phyloP scores from a whole-genome alignment of 176 grass and related monocot genomes.

The Musa troglodytarum region DNA sequence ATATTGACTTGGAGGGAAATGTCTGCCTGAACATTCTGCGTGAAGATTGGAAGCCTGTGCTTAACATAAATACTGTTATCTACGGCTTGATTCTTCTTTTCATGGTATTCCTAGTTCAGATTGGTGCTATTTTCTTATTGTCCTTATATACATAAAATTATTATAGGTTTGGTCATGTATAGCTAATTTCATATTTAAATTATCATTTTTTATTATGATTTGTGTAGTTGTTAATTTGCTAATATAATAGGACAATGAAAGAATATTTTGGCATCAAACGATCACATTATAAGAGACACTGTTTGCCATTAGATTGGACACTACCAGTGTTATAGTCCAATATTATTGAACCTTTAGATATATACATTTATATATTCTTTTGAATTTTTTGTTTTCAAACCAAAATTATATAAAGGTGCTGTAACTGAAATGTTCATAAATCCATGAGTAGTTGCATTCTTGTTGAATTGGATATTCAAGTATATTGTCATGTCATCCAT shows the following conservation, averaged over 20 bases:
- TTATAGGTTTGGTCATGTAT: neutral
- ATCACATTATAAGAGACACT: neutral
- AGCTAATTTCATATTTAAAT: neutral
- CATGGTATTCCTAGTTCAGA: slow-evolving; percentile 14
- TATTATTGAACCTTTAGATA: too few relatives aligned
- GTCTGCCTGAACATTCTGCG: slow-evolving; percentile 70
- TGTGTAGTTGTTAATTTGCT: neutral
- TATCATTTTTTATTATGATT: neutral
- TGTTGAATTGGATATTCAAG: too few relatives aligned
- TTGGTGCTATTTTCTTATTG: neutral
- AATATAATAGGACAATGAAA: neutral
- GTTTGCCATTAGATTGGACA: too few relatives aligned
- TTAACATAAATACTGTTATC: slow-evolving; percentile 61
- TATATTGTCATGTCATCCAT: too few relatives aligned
- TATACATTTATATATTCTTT: too few relatives aligned
- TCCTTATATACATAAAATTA: neutral
- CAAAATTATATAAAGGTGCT: neutral
- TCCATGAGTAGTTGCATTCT: too few relatives aligned
- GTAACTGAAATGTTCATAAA: neutral
- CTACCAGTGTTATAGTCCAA: too few relatives aligned
- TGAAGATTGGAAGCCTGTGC: slow-evolving; percentile 70
- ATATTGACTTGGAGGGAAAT: slow-evolving; percentile 88
- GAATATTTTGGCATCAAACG: neutral
- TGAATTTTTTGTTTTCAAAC: too few relatives aligned
- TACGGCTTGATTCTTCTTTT: slow-evolving; percentile 76